Evolutionary conservation across 2,329 filamentous ascomycete species (phyloP).

Genomic region (Ilyonectria mors-panacis): DNA sequence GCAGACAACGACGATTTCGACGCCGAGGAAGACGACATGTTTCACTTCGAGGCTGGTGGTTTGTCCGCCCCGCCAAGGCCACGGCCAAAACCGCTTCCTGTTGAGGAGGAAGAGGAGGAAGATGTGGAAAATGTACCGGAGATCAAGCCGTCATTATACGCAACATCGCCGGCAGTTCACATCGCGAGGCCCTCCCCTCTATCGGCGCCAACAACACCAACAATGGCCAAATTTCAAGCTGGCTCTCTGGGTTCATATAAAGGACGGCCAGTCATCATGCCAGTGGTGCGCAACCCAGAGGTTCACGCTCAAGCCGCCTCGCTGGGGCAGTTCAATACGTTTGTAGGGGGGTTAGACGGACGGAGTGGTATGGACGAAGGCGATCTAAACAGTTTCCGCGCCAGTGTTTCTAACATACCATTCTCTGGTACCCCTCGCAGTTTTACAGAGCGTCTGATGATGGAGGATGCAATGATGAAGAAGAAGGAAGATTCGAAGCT

Average conservation of each 20-base stretch:
- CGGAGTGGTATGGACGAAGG: constrained; percentile 64
- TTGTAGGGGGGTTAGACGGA: constrained; percentile 69
- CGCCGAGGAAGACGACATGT: constrained; percentile 58
- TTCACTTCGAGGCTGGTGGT: constrained; percentile 61
- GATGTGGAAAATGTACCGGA: constrained; percentile 47
- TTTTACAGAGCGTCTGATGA: constrained; percentile 64
- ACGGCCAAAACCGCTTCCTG: constrained; percentile 43
- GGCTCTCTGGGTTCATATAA: constrained; percentile 69
- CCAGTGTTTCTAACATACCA: constrained; percentile 56
- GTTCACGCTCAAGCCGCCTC: constrained; percentile 64
- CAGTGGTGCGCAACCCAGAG: constrained; percentile 65
- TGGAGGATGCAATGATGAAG: constrained; percentile 61
- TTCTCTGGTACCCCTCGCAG: constrained; percentile 63
- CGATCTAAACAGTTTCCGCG: constrained; percentile 61
- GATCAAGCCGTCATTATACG: constrained; percentile 52
- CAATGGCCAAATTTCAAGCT: constrained; percentile 53
- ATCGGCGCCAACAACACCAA: constrained; percentile 50
- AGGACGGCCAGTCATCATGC: constrained; percentile 67
- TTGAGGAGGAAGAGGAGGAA: constrained; percentile 54
- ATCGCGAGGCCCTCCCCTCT: constrained; percentile 51
- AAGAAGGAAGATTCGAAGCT: constrained; percentile 38
- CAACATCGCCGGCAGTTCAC: constrained; percentile 62
- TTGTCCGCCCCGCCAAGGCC: constrained; percentile 50
- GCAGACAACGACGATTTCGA: constrained; percentile 33
- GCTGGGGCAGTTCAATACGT: constrained; percentile 64